Base-by-base conservation (phyloP, 2,329 filamentous ascomycete species). In the Xylariaceae sp. region DNA sequence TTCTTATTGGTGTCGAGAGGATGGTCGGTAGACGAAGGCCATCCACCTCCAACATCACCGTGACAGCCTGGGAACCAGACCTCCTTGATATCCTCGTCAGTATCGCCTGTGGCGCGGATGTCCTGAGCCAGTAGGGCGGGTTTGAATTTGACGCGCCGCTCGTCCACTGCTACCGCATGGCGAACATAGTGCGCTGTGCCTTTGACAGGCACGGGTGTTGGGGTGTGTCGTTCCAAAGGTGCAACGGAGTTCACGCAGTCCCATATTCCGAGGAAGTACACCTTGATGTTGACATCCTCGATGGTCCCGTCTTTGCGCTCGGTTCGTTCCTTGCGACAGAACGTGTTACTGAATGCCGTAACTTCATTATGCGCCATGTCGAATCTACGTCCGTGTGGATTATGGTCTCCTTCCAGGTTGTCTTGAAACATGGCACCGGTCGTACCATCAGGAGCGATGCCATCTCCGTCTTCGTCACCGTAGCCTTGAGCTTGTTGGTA, bases 1-100 rank as follows among this genome's bases (percentile, higher is more conserved):
- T 62, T 47, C 11, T 58, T 53, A 5, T 60, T 53, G 5, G 44
- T 54, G 30, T 60, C 60, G 2, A 60, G 49, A 19, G 60, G 58
- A 22, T 58, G 42, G 22, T 57, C 56, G 3, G 47, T 59, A 6
- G 60, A 58, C 9, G 69, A 65, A 0, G 69, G 68, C 72, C 76
- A 81, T 0, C 78, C 78, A 1, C 78, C 78, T 2, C 78, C 78
- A 10, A 80, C 70, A 46, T 81, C 76, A 10, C 73, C 72, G 48
- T 81, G 78, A 47, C 73, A 73, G 1, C 78, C 78, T 0, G 77
- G 71, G 53, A 81, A 81, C 75, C 77, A 81, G 40, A 80, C 74
- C 53, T 81, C 77, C 42, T 73, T 72, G 49, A 77, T 66, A 45
- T 75, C 70, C 30, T 75, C 72, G 1, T 63, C 47, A 14, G 62